Conservation (phyloP, 2,329 filamentous ascomycete genomes). For the Diaporthe vaccinii region DNA sequence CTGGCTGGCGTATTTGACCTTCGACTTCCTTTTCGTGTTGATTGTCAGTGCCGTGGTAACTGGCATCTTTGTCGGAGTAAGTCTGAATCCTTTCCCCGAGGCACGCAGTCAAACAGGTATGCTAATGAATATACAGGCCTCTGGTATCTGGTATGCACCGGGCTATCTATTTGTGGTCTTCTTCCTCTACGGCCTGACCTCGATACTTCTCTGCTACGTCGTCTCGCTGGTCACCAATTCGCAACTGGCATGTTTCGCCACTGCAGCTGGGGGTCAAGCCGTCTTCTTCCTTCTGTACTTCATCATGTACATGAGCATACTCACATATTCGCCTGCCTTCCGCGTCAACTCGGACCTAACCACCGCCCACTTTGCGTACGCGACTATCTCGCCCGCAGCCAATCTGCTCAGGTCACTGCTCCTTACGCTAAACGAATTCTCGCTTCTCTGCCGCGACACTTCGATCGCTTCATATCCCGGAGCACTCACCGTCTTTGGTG, state of each 20-base stretch:
- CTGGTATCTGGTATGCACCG: conserved; percentile 80
- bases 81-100: not conserved
- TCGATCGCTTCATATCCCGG: conserved; percentile 77
- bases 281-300: conserved; percentile 79
- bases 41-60: conserved; percentile 75
- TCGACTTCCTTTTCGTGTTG: conserved; percentile 84
- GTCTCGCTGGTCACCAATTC: conserved; percentile 75
- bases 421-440: conserved; percentile 86
- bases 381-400: conserved; percentile 80
- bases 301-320: conserved; percentile 77
- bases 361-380: conserved; percentile 81
- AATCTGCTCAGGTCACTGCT: conserved; percentile 82
- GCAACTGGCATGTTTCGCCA: conserved; percentile 61
- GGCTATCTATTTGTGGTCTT: conserved; percentile 88
- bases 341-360: conserved; percentile 76
- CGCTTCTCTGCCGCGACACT: conserved; percentile 77
- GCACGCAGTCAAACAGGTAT: not conserved
- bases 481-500: conserved; percentile 81
- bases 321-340: conserved; percentile 81
- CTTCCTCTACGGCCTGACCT: conserved; percentile 83
- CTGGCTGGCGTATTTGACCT: conserved; percentile 85
- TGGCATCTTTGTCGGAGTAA: conserved; percentile 70
- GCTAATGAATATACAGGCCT: conserved; percentile 47
- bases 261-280: conserved; percentile 82
- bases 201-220: conserved; percentile 82